Evolutionary conservation across 768 basidiomycete genomes (phyloP), one percentile per base, ranked within the genome.

Genomic region (Pisolithus microcarpus): DNA sequence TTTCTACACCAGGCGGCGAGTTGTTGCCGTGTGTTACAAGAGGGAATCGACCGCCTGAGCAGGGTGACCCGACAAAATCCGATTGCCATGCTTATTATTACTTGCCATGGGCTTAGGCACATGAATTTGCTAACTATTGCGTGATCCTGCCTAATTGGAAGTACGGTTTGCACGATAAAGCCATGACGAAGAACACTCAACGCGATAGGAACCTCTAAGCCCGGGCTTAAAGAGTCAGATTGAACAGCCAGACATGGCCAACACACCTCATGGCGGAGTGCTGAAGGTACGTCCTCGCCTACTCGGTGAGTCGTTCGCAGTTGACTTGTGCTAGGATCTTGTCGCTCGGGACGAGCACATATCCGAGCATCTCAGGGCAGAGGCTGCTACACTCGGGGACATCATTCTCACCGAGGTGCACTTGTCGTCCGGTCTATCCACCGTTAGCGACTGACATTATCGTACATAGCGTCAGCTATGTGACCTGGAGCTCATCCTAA

Each of bases 401-500:
- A 80, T 98, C 57, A 73, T 85, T 52, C 74, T 99, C 52, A 91
- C 91, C 11, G 94, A 96, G 72, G 93, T 91, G 49, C 52, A 75
- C 59, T 44, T 19, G n/a, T 43, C 23, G 21, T 31, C 15, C 31
- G n/a, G 5, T 34, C 34, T 15, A 34, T 34, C 34, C 13, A 15
- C 23, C 30, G 3, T 46, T 28, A n/a, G 49, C 42, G 37, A 53
- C 54, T 40, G 56, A 28, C 51, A 45, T 40, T 28, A 38, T 23
- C 13, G 31, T 53, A 21, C 15, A 13, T 63, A 95, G 92, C 87
- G 94, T 54, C 94, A 97, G 79, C 75, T 97, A 39, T 97, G 95
- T 66, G 95, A 97, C 65, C 81, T 98, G 43, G 96, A 99, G 69
- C 80, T 99, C 55, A 91, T 99, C 65, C 77, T 83, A 46, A 97